These are phyloP conservation scores for Xerocomus amazonicus DNA, from an alignment of 1,284 basidiomycete species.

Conservation along the genomic window DNA sequence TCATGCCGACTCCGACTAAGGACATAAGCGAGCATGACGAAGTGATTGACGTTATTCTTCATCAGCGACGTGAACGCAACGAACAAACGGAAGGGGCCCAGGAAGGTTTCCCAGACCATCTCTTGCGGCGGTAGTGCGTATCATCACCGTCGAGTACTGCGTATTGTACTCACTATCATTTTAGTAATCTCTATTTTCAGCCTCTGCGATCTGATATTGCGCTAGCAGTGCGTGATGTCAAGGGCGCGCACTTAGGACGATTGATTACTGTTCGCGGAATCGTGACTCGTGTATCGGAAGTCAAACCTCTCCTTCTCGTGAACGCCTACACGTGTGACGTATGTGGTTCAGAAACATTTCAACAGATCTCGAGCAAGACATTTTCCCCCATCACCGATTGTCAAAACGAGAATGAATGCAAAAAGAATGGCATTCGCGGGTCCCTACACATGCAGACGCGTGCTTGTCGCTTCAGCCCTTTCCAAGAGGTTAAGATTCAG, in stretches of 20 bases:
- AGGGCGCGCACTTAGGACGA: constrained; percentile 81
- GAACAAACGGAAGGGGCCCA: constrained; percentile 66
- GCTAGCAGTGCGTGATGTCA: constrained; percentile 90
- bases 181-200: constrained; percentile 90
- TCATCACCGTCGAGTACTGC: not conserved
- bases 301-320: constrained; percentile 95
- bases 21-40: constrained; percentile 88
- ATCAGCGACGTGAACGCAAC: constrained; percentile 89
- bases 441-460: constrained; percentile 98
- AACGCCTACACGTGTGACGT: constrained; percentile 99
- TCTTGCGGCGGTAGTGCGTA: constrained; percentile 92
- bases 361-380: constrained; percentile 92
- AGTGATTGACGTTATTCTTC: constrained; percentile 92
- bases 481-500: constrained; percentile 98
- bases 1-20: constrained; percentile 83
- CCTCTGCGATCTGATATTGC: constrained; percentile 71
- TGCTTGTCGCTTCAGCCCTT: constrained; percentile 95
- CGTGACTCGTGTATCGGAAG: constrained; percentile 97
- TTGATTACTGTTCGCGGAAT: constrained; percentile 97
- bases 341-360: constrained; percentile 98
- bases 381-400: constrained; percentile 90
- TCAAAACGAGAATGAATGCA: constrained; percentile 77
- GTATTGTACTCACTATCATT: constrained; percentile 18
- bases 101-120: constrained; percentile 82
- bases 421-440: constrained; percentile 84